Base-by-base conservation (phyloP, 1,284 basidiomycete genomes). In the Mycosarcoma mackinlayi region DNA sequence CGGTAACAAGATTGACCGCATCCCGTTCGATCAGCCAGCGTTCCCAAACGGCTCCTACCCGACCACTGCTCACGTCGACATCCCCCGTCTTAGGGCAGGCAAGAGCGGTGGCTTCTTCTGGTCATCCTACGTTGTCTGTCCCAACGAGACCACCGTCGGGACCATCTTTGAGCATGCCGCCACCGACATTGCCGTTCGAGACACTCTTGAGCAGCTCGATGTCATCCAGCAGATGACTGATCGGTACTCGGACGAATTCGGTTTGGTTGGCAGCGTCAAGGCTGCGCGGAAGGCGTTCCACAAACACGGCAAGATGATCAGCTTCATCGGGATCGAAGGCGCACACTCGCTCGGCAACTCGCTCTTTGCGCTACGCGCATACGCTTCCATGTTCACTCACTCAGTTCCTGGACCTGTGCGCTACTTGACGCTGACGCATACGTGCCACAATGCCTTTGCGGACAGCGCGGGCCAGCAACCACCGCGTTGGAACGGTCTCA, bases 301-400 rank as follows among this genome's bases (percentile, higher is more conserved):
- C n/a, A 59, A 55, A 23, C 24, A 54, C 21, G 76, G 77, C 25
- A 70, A 71, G 60, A 55, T 79, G 51, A 71, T 79, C 51, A 57
- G 59, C 39, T 72, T 67, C 16, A 59, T 72, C 51, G 69, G 69
- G 14, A 66, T 72, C 19, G 69, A 72, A 57, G 69, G 69, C 25
- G 69, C 35, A n/a, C 69, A 72, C 27, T 72, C 69, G 38, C 54
- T 72, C 38, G 69, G 64, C 39, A 72, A 67, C 60, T 62, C 69
- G 16, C 52, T 72, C 6, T 71, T 46, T 23, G 60, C 59, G 0
- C 21, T 59, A 3, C 47, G 51, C 9, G 59, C 57, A 4, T 66
- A 55, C 18, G 33, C 57, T 2, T 38, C 42, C 3, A 37, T 66
- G 39, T 66, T 60, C 52, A 48, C 48, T 21, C 24, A 28, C 6